Evolutionary conservation across 371 early-diverging fungal genomes (phyloP).

Genomic region (Haplosporangium sp.): DNA sequence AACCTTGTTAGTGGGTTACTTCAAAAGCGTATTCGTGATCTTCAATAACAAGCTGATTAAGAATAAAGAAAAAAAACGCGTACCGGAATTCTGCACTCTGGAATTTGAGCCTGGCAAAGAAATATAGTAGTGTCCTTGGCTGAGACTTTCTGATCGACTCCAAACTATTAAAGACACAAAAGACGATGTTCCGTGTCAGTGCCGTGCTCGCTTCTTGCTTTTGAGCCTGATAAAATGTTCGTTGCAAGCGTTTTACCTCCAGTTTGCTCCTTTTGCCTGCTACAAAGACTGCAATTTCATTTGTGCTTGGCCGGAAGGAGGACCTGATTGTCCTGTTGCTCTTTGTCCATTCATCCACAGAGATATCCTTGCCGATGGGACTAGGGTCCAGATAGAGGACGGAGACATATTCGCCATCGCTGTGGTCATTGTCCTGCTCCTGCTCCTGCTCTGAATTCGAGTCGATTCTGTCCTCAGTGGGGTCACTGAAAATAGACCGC

Average conservation of each 20-base stretch:
- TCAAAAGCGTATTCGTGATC: background rate
- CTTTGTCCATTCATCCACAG: conserved; percentile 29
- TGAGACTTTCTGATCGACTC: conserved; percentile 23
- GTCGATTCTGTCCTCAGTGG: conserved; percentile 29
- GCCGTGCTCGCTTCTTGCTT: too few species aligned
- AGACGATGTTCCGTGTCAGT: too few species aligned
- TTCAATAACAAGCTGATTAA: background rate
- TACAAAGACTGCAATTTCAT: conserved; percentile 52
- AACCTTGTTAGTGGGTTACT: background rate
- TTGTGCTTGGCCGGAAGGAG: conserved; percentile 45
- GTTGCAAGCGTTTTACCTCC: conserved; percentile 24
- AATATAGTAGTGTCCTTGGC: conserved; percentile 35
- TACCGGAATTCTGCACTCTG: conserved; percentile 44
- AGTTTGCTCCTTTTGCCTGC: conserved; percentile 50
- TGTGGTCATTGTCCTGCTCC: conserved; percentile 6
- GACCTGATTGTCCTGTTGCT: conserved; percentile 40
- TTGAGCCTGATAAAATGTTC: background rate
- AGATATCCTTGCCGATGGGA: conserved; percentile 32
- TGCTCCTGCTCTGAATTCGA: conserved; percentile 12
- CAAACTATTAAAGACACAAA: conserved; percentile 13
- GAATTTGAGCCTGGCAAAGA: conserved; percentile 46
- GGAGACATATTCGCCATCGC: conserved; percentile 19
- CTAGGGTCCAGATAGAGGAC: conserved; percentile 33
- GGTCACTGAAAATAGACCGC: conserved; percentile 39
- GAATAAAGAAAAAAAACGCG: background rate